A percentile compares a stretch with the other conserved stretches of the same genome.
phyloP scores from a whole-genome alignment of 495 filamentous ascomycete genomes.

The Wilcoxina mikolae region DNA sequence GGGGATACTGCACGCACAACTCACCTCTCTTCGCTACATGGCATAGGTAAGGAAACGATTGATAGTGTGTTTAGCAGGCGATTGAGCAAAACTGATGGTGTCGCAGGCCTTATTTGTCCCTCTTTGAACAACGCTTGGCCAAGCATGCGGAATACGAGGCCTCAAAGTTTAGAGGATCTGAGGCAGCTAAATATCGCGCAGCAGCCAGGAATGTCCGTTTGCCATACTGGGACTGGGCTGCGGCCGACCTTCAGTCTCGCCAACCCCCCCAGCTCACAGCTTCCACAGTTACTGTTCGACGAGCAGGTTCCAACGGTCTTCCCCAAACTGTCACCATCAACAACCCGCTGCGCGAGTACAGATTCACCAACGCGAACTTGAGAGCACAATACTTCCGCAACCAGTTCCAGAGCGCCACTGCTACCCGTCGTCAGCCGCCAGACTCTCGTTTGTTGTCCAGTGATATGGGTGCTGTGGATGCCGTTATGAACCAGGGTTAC shows the following conservation, averaged over 20 bases:
- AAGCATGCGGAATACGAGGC: constrained; percentile 13
- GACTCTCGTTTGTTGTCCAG: constrained; percentile 2
- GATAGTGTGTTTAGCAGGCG: background rate
- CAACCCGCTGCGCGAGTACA: constrained; percentile 50
- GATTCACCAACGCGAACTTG: constrained; percentile 32
- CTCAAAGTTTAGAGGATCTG: constrained; percentile 12
- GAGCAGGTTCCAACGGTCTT: background rate
- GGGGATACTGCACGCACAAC: constrained; percentile 51
- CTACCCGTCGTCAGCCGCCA: constrained; percentile 18
- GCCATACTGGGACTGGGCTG: constrained; percentile 27
- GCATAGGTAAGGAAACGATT: constrained; percentile 33
- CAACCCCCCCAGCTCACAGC: constrained; percentile 9
- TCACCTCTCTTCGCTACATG: constrained; percentile 55
- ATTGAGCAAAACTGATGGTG: background rate
- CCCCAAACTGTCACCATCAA: constrained; percentile 31
- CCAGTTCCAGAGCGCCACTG: constrained; percentile 6
- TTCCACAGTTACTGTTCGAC: constrained; percentile 1
- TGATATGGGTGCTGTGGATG: constrained; percentile 17
- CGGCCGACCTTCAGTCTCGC: constrained; percentile 10
- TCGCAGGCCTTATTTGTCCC: constrained; percentile 42
- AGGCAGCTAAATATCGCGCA: constrained; percentile 17
- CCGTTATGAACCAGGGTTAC: constrained; percentile 7
- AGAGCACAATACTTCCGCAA: background rate
- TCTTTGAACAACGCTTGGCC: constrained; percentile 35
- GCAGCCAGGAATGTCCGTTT: constrained; percentile 21